Evolutionary conservation across 2,329 filamentous ascomycete genomes (phyloP), one percentile per base, ranked within the genome.

Genomic region (Alternaria conjuncta): DNA sequence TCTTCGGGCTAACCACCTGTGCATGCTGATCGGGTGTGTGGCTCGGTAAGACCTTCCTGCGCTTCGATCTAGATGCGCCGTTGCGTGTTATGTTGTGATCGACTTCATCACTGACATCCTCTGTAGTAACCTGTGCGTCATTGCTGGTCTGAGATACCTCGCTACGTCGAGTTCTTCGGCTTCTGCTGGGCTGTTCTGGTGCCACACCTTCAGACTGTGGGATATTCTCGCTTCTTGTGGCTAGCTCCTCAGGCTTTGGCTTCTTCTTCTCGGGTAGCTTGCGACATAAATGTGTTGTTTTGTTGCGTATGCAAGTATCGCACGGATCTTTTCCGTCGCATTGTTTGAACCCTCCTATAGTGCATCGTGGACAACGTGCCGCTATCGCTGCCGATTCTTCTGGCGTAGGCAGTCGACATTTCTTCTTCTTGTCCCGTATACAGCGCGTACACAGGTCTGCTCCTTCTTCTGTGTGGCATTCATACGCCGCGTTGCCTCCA

Each of bases 351-450:
- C 68, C 70, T n/a, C 67, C 54, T 21, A 21, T 55, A 9, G 55
- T 70, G 26, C 70, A 72, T 7, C 60, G 63, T 5, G 51, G 61
- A 26, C 68, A 72, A 10, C 68, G 68, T 10, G 65, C 68, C 32
- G 56, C 65, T n/a, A 59, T 60, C 15, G 46, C 46, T 20, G 46
- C 53, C 3, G 58, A 50, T 6, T 72, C 68, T 15, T 64, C 66
- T 3, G 18, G 55, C 2, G 64, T 70, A 2, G 70, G 67, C 4
- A 62, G 3, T 2, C 60, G 55, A 13, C 69, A 71, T 2, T 21
- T 65, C 1, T 36, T 62, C 6, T 49, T 41, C 6, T 63, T 62
- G 3, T 71, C 68, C 13, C 50, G 49, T 10, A 64, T 49, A 36
- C 61, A 70, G 2, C 63, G 60, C 0, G 15, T 56, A 11, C 70